Evolutionary conservation across 2,329 filamentous ascomycete genomes (phyloP), one percentile per base, ranked within the genome.

Genomic region (Onygenales sp.): DNA sequence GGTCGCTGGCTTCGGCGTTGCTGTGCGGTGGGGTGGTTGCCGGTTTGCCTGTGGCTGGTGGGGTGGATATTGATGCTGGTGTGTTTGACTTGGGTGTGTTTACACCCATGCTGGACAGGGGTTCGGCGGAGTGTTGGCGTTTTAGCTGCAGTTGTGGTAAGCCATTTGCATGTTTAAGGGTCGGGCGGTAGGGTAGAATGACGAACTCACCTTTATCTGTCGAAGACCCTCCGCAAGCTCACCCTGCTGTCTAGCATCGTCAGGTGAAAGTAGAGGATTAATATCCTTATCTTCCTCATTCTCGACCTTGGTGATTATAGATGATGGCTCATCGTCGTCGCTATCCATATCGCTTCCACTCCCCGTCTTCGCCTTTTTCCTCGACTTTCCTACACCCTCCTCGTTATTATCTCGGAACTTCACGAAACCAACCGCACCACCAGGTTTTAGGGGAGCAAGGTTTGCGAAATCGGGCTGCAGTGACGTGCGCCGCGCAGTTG

Each of bases 361-460:
- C 47, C 65, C 60, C 49, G 69, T 68, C 56, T 67, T 85, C 62
- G 76, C 80, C 73, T 81, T 84, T 70, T 83, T 85, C 66, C 84
- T 85, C 54, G 77, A 77, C 63, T 83, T 83, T 52, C 76, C 62
- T 45, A 68, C 69, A 7, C 60, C 62, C 13, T 77, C 71, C 42
- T 82, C 78, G 14, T 37, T 49, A 53, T 78, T 77, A 58, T 94
- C 90, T 52, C 92, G 83, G 74, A 96, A 96, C 11, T 87, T 82
- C 2, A 89, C 85, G 67, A 95, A 97, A 37, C 91, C 91, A 47
- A 94, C 88, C 0, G 89, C 92, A 31, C 91, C 90, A n/a, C 83
- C 82, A 2, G 87, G 80, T 67, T 94, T 94, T 21, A 97, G 76
- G 0, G 91, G 90, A 2, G 86, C 87, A 8, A 97, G 78, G 53